Evolutionary conservation across 1,284 basidiomycete species (phyloP), one percentile per base, ranked within the genome.

Genomic region (Marasmius sp.): DNA sequence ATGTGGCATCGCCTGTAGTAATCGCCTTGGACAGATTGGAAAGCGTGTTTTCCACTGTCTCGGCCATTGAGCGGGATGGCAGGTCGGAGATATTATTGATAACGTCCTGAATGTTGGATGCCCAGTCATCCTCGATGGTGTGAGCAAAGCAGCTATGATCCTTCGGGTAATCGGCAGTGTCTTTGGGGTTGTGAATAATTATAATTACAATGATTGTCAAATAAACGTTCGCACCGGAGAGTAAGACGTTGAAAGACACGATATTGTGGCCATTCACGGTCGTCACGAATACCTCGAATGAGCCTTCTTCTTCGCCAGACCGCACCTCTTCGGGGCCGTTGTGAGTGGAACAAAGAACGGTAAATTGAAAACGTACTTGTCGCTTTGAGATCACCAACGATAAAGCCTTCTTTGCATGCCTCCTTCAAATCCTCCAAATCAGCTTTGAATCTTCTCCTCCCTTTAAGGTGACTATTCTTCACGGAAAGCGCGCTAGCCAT

Each of bases 221-320:
- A 9, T 37, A 12, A 51, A 18, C 9, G n/a, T 22, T 67, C 77
- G 53, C 63, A 81, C 85, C 85, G 55, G 86, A 82, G 27, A 86
- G 74, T n/a, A 84, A 71, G 16, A 88, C 68, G 63, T 76, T 81
- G 37, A 82, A 70, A 0, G 73, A 65, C 27, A 82, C 66, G 33
- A 80, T 65, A 48, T 73, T 73, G 52, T 75, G 66, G 18, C 71
- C 73, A 49, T 69, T 67, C 10, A 64, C 55, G 45, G 79, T 71
- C 37, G 71, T 65, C n/a, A 87, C 72, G 10, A 68, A 66, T 38
- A 85, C 73, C 58, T 85, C 79, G 37, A 89, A 73, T 11, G 80
- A 77, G 18, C 85, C 85, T 63, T 88, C 86, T 51, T 88, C 86
- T n/a, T 87, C 85, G 22, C 85, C 85, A 27, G 75, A 53, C n/a